A percentile compares a stretch with the other conserved stretches of the same genome.
Evolutionary conservation across 2,329 filamentous ascomycete species (phyloP).

Genomic region (Colletotrichum tamarilloi): DNA sequence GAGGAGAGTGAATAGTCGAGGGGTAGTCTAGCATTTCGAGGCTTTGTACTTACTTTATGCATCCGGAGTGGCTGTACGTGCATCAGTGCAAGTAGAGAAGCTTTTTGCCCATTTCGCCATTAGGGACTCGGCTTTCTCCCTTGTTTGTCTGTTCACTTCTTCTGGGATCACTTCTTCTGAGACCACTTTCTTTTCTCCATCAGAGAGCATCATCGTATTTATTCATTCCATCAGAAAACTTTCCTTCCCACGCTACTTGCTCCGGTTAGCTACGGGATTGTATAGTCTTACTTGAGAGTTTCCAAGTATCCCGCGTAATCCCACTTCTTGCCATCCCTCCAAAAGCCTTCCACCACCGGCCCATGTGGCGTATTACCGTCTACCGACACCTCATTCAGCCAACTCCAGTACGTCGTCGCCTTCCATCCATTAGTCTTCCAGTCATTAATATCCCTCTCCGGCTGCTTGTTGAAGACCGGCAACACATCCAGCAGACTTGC

Average conservation of each 20-base stretch:
- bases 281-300: neutral
- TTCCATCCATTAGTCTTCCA: constrained; percentile 26
- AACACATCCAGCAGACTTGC: constrained; percentile 21
- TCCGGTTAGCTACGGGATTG: neutral
- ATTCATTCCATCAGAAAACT: neutral
- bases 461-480: constrained; percentile 28
- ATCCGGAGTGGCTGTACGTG: neutral
- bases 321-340: constrained; percentile 28
- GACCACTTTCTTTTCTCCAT: neutral
- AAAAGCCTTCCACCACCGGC: constrained; percentile 26
- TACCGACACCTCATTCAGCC: constrained; percentile 28
- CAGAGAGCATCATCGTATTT: neutral
- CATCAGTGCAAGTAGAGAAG: no score
- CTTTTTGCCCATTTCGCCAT: neutral
- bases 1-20: neutral
- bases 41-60: neutral
- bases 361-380: constrained; percentile 3
- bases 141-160: neutral
- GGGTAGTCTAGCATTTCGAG: neutral
- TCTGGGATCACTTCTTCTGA: neutral
- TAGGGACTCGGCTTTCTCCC: no score
- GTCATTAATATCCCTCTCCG: constrained; percentile 15
- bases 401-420: constrained; percentile 29
- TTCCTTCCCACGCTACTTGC: neutral
- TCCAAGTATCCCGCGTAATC: constrained; percentile 16